Percentiles rank a stretch among this genome's conserved stretches.
Conservation (phyloP, 164 flowering plant genomes). For the Kingdonia uniflora region DNA sequence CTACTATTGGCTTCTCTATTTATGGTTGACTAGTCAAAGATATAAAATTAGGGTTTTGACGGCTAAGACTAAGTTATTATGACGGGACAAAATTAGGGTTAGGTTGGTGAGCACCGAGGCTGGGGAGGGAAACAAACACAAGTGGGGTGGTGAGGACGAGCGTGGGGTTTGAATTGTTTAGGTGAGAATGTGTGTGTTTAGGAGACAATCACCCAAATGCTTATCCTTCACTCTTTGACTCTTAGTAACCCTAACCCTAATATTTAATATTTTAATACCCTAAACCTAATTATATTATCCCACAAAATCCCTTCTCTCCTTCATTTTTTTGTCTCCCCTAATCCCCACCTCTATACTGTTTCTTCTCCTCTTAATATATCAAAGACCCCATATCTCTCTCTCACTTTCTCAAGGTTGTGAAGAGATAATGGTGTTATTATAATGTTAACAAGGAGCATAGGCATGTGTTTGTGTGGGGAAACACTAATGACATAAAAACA, state of each 20-base stretch:
- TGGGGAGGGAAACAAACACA: constrained; percentile 32
- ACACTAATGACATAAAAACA: too few relatives aligned
- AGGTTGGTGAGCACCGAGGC: constrained; percentile 29
- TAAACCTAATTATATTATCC: not conserved
- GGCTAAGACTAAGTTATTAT: not conserved
- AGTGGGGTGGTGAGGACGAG: constrained; percentile 35
- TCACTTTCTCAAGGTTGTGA: not conserved
- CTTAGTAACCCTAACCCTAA: not conserved
- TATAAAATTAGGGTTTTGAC: not conserved
- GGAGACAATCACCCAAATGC: constrained; percentile 41
- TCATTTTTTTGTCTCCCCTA: constrained; percentile 26
- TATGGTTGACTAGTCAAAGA: not conserved
- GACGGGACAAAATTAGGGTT: too few relatives aligned
- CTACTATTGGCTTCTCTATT: not conserved
- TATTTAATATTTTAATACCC: not conserved
- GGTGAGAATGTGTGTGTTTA: constrained; percentile 19
- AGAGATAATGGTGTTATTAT: too few relatives aligned
- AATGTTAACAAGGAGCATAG: too few relatives aligned
- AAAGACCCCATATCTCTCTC: not conserved
- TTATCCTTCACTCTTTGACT: constrained; percentile 50
- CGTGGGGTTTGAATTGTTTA: constrained; percentile 23
- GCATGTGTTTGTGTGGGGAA: too few relatives aligned
- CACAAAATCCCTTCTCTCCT: constrained; percentile 22
- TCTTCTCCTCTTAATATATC: not conserved
- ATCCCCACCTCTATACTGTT: constrained; percentile 12